These are phyloP conservation scores for Tylopilus orsonianus DNA, from an alignment of 1,284 basidiomycete species.

Conservation along the genomic window DNA sequence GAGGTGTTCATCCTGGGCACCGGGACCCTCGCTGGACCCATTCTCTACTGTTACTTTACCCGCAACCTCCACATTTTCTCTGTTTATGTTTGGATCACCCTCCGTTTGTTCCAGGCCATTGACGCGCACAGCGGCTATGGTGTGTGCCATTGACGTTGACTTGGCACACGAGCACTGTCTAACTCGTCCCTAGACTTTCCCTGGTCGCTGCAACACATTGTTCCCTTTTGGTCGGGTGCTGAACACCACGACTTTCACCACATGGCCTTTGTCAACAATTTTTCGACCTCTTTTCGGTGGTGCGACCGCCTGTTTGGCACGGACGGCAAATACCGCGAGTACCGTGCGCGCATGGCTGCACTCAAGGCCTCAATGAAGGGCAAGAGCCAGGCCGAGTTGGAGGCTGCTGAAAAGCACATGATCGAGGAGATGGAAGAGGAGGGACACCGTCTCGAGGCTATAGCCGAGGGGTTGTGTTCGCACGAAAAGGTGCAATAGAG, in stretches of 20 bases:
- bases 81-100: slow-evolving; percentile 91
- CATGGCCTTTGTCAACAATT: slow-evolving; percentile 91
- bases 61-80: slow-evolving; percentile 85
- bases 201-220: slow-evolving; percentile 92
- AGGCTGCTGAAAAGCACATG: slow-evolving; percentile 56
- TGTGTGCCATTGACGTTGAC: slow-evolving; percentile 29
- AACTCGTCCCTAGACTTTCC: slow-evolving; percentile 73
- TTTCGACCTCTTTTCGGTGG: slow-evolving; percentile 90
- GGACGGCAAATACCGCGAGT: slow-evolving; percentile 80
- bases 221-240: slow-evolving; percentile 98
- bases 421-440: slow-evolving; percentile 68
- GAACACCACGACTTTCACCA: slow-evolving; percentile 99
- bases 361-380: slow-evolving; percentile 56
- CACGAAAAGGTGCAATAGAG: slow-evolving; percentile 29
- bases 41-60: slow-evolving; percentile 80
- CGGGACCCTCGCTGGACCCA: slow-evolving; percentile 86
- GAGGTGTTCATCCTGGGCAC: slow-evolving; percentile 90
- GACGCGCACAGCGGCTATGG: slow-evolving; percentile 97
- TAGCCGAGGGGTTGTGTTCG: slow-evolving; percentile 36
- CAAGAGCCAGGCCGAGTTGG: slow-evolving; percentile 51
- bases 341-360: slow-evolving; percentile 59
- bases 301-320: slow-evolving; percentile 87
- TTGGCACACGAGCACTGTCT: background rate
- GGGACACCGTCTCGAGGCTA: slow-evolving; percentile 68
- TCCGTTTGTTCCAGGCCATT: slow-evolving; percentile 96